phyloP scores from a whole-genome alignment of 768 basidiomycete genomes.

The Neoboletus magnificus region DNA sequence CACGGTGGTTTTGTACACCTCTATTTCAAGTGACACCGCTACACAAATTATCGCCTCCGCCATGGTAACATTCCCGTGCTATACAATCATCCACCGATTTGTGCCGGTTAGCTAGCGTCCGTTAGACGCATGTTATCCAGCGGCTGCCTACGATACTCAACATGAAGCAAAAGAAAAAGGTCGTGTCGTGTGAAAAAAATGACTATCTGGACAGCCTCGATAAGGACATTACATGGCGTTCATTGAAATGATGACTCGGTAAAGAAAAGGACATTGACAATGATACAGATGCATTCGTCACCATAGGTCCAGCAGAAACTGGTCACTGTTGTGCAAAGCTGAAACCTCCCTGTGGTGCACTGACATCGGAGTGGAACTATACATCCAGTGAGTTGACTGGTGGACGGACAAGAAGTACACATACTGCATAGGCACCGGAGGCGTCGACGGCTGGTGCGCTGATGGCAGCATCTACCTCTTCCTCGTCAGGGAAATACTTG shows the following conservation, averaged over 20 bases:
- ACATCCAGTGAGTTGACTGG: conserved; percentile 6
- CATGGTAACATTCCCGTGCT: conserved; percentile 20
- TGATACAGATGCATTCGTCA: not conserved
- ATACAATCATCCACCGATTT: conserved; percentile 21
- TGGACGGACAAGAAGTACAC: conserved; percentile 23
- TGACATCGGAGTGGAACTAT: conserved; percentile 82
- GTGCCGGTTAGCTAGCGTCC: conserved; percentile 27
- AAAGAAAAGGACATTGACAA: conserved; percentile 6
- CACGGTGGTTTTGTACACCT: conserved; percentile 6
- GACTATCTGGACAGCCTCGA: conserved; percentile 12
- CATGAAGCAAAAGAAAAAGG: conserved; percentile 19
- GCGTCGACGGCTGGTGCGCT: conserved; percentile 73
- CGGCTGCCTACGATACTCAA: conserved; percentile 21
- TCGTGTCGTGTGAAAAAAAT: conserved; percentile 10
- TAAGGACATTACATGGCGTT: conserved; percentile 17
- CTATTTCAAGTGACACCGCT: conserved; percentile 2
- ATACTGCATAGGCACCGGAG: conserved; percentile 69
- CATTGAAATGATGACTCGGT: conserved; percentile 19
- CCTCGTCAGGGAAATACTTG: conserved; percentile 98
- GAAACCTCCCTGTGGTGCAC: conserved; percentile 93
- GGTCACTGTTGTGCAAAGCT: conserved; percentile 73
- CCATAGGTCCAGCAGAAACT: not conserved
- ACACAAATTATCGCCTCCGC: conserved; percentile 19
- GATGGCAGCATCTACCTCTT: conserved; percentile 84
- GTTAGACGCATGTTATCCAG: conserved; percentile 30